Base-by-base conservation (phyloP, 441 rosid genomes). In the Pelargonium myrrhifolium region DNA sequence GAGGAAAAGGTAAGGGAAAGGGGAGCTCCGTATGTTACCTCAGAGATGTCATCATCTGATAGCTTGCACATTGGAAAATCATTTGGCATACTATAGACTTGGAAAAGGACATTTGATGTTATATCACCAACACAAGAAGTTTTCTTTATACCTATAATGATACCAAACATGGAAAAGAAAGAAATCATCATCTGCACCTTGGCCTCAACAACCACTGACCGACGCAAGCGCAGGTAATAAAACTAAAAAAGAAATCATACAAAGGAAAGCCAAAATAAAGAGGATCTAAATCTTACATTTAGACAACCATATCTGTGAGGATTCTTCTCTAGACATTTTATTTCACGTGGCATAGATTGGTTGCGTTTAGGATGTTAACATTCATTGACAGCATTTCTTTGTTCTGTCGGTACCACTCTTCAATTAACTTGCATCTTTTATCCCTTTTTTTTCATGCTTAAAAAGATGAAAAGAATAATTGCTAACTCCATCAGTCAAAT, bases 1-100 rank as follows among this genome's bases (percentile, higher is more conserved):
- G 11, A 39, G 42, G 42, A 39, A 39, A 39, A 39, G 42, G 42
- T 39, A 8, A 39, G 42, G 62, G 28, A 9, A 56, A 22, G n/a
- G 35, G 31, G 6, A 58, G 12, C 24, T 58, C 12, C 26, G 11
- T 58, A 26, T 17, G 1, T 71, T 70, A 77, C 80, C 78, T 68
- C 74, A 31, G 71, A 58, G 59, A 77, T 67, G 73, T 82, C 82
- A 26, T 74, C 80, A 66, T 87, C 83, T 43, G 80, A 81, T 37
- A 87, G 75, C 70, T 78, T 68, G 65, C 62, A 65, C 40, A 80
- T 70, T 35, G 76, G 71, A 28, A 84, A 62, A 62, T 75, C 84
- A 45, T 71, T 74, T 37, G 64, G 66, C 72, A 69, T 70, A 64
- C 70, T 77, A 15, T 75, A 79, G 40, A 83, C 76, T 77, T 76